Base-by-base conservation (phyloP, 2,329 filamentous ascomycete genomes). In the Albifimbria verrucaria region DNA sequence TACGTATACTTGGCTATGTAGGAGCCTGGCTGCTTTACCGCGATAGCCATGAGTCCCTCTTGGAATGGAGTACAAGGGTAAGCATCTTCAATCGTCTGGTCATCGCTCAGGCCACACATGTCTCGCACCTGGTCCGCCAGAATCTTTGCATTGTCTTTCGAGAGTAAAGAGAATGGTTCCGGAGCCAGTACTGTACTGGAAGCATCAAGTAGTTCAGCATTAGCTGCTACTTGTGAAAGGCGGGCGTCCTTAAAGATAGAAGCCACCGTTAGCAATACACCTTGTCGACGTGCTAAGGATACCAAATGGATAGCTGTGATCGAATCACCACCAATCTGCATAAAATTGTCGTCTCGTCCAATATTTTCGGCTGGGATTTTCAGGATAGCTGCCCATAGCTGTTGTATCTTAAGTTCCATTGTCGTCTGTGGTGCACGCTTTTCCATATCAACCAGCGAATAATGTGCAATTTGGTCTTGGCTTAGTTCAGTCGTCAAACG, bases 281-380 rank as follows among this genome's bases (percentile, higher is more conserved):
- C 66, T 7, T 59, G 57, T 2, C 59, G 63, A 49, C 69, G 65
- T 3, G 73, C 72, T 24, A 65, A 62, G 3, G 74, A 66, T 1
- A 76, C 73, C 2, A 78, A 62, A 49, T 68, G 70, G 74, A 78
- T 78, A 1, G 76, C 75, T 10, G 67, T 66, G 11, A 78, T 65
- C 0, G 76, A 78, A 61, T 78, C 75, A 5, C 76, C 74, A 2
- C 74, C 74, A 3, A 75, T 64, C 0, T 63, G 65, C 56, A 77
- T 70, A 64, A 77, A 77, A 61, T 67, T 69, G 56, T 72, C 69
- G 2, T 66, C 56, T 1, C 64, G 58, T 1, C 64, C 58, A 24
- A 73, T 56, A 6, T 68, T 61, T 15, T 50, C 21, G 10, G 60
- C 51, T 9, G 67, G 63, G 1, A 61, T 53, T 12, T 65, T 65